A percentile compares a stretch with the other conserved stretches of the same genome.
These are phyloP conservation scores for Haberlea rhodopensis DNA, from an alignment of 257 asterid genomes.

Conservation along the genomic window DNA sequence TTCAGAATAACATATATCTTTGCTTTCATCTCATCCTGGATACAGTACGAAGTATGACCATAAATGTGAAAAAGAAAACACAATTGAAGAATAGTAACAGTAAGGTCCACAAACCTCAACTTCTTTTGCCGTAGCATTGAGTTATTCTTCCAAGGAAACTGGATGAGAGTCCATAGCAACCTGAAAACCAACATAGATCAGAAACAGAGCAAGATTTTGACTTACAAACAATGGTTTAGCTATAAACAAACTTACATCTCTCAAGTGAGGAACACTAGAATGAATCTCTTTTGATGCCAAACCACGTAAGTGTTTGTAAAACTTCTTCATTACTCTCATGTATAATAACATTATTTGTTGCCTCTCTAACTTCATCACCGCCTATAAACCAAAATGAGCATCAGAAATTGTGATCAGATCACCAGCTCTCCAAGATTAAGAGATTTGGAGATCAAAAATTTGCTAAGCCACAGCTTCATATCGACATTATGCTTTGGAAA, in stretches of 20 bases:
- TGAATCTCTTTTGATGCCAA: conserved; percentile 43
- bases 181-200: conserved; percentile 35
- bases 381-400: conserved; percentile 40
- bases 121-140: conserved; percentile 62
- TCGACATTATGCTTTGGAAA: neutral
- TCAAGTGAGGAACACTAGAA: conserved; percentile 51
- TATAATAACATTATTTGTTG: conserved; percentile 68
- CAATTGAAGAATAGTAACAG: neutral
- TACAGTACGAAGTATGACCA: conserved; percentile 7
- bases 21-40: conserved; percentile 58
- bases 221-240: neutral
- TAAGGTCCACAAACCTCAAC: conserved; percentile 52
- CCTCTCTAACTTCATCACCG: conserved; percentile 70
- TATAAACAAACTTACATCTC: conserved; percentile 55
- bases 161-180: conserved; percentile 68
- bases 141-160: conserved; percentile 79
- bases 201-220: neutral
- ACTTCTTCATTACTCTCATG: conserved; percentile 69
- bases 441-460: neutral
- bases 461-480: conserved; percentile 3
- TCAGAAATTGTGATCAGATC: neutral
- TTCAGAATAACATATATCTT: conserved; percentile 42
- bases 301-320: conserved; percentile 49
- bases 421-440: neutral
- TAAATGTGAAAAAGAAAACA: neutral